Base-by-base conservation (phyloP, 2,329 filamentous ascomycete genomes). In the Fusarium sp. region DNA sequence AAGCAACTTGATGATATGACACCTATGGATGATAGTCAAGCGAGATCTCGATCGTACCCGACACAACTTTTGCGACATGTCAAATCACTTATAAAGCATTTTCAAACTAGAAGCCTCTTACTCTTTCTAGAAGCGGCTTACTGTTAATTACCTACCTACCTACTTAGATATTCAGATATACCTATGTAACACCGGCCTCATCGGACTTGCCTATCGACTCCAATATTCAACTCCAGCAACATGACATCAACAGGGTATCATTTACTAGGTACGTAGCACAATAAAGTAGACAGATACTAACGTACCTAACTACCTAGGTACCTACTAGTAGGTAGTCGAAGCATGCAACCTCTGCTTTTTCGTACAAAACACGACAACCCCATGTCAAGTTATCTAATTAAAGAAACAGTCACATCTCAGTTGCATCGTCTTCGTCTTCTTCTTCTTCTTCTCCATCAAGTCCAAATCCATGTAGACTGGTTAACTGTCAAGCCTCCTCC, bases 41-140 rank as follows among this genome's bases (percentile, higher is more conserved):
- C 18, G 27, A 32, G 30, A 67, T 70, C 56, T 55, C 62, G 43
- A 70, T 70, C 61, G 25, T 42, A 9, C 34, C 49, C 23, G 8
- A 14, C 21, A 51, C 32, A 11, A 18, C 10, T 34, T n/a, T 48
- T 23, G 20, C 45, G 45, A 28, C 20, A 23, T 13, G 37, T 34
- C 42, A 67, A 69, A 67, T 37, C 53, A 48, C 48, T 69, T 69
- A 67, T 57, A 41, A 69, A 70, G 66, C 56, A 55, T 57, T 25
- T 12, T 27, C 27, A 53, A 55, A 57, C 27, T 43, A 42, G 27
- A 30, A 55, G 12, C 40, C 16, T 23, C 43, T 7, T 48, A 16
- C 18, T 16, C 14, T 32, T 66, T 66, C 63, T 53, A 66, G 61
- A 48, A 54, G 12, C 23, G 43, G 63, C 55, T 53, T 45, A 30